Percentiles rank a stretch among this genome's conserved stretches.
Conservation (phyloP, 345 rosid genomes). For the Bruguiera sexangula region DNA sequence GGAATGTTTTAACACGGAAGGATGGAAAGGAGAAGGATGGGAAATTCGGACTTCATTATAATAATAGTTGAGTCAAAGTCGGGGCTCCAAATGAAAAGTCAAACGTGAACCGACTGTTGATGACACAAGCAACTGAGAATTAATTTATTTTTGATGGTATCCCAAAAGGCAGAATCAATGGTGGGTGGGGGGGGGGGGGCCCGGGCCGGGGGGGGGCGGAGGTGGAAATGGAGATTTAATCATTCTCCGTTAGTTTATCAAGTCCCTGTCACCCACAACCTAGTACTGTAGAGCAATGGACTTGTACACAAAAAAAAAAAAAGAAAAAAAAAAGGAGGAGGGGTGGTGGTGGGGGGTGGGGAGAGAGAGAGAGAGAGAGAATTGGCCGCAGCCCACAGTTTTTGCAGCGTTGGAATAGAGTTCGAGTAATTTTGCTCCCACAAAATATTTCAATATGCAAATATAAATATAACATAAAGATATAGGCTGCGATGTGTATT, state of each 20-base stretch:
- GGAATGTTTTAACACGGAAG: no score
- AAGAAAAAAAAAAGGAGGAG: no score
- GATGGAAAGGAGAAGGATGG: no score
- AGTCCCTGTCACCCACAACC: background rate
- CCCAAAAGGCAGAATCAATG: slow-evolving; percentile 16
- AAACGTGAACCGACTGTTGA: background rate
- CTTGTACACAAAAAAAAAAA: no score
- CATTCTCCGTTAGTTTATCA: background rate
- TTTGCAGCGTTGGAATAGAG: no score
- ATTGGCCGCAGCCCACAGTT: background rate
- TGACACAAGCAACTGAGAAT: background rate
- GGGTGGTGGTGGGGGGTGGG: no score
- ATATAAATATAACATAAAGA: no score
- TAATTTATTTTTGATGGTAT: slow-evolving; percentile 3
- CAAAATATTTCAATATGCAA: no score
- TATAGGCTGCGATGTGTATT: no score
- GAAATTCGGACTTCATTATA: background rate
- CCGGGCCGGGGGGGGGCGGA: background rate
- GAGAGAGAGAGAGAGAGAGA: background rate
- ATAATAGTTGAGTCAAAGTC: slow-evolving; percentile 14
- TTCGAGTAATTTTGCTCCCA: no score
- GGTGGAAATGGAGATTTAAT: background rate
- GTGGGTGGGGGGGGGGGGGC: background rate
- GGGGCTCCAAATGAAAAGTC: slow-evolving; percentile 12
- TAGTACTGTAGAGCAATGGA: no score